Evolutionary conservation across 495 filamentous ascomycete genomes (phyloP).

Genomic region (Clohesyomyces aquaticus): DNA sequence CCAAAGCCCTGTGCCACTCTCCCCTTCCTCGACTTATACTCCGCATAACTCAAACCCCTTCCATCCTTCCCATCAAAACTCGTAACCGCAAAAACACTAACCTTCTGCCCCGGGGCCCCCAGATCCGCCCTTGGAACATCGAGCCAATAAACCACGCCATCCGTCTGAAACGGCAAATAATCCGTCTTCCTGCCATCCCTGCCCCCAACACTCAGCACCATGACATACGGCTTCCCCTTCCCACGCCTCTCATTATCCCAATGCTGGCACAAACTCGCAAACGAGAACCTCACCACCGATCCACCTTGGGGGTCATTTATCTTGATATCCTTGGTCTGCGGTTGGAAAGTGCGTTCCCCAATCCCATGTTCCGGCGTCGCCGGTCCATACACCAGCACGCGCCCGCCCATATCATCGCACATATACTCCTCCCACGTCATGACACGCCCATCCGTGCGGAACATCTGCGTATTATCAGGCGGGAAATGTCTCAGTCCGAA

Average conservation of each 20-base stretch:
- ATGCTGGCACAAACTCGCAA: constrained; percentile 74
- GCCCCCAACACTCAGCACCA: constrained; percentile 67
- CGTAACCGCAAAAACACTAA: constrained; percentile 65
- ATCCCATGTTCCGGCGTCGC: constrained; percentile 64
- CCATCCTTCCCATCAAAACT: constrained; percentile 66
- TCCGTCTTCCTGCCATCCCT: constrained; percentile 69
- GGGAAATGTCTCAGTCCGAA: constrained; percentile 85
- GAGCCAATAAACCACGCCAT: constrained; percentile 72
- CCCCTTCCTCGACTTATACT: constrained; percentile 65
- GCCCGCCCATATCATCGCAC: constrained; percentile 53
- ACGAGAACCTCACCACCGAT: constrained; percentile 72
- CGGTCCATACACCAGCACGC: constrained; percentile 57
- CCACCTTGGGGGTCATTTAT: constrained; percentile 52
- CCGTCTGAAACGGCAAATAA: constrained; percentile 66
- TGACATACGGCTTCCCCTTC: constrained; percentile 62
- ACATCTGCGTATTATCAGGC: constrained; percentile 65
- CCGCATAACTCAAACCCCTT: constrained; percentile 67
- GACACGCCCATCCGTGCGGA: constrained; percentile 61
- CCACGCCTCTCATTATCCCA: constrained; percentile 73
- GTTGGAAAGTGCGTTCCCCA: constrained; percentile 63
- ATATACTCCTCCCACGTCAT: constrained; percentile 81
- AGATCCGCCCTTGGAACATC: constrained; percentile 69
- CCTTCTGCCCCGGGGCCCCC: constrained; percentile 68
- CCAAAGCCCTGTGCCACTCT: constrained; percentile 64
- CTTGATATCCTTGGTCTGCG: constrained; percentile 60